Percentiles rank a stretch among this genome's conserved stretches.
These are phyloP conservation scores for Plasmodium sp. DNA, from an alignment of 169 alveolate species.

Conservation along the genomic window DNA sequence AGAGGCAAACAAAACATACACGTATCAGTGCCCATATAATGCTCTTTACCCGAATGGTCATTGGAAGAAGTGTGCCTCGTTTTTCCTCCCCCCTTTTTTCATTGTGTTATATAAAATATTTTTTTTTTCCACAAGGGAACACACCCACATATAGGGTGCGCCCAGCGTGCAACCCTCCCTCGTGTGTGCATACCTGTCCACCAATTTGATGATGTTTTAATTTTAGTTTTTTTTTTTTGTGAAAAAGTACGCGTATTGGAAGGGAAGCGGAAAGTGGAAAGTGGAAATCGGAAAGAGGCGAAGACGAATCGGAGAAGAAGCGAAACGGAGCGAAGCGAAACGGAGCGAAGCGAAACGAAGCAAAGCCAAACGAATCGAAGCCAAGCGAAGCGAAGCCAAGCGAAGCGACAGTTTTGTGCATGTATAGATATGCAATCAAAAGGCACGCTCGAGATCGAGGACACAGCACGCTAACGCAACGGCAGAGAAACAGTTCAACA, in stretches of 20 bases:
- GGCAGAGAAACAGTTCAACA: background rate
- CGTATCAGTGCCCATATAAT: background rate
- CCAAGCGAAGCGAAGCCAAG: background rate
- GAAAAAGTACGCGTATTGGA: slow-evolving; percentile 1
- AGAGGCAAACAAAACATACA: background rate
- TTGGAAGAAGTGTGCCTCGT: background rate
- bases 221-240: background rate
- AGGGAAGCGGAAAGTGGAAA: background rate
- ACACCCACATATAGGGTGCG: background rate
- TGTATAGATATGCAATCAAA: background rate
- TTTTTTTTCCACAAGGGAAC: background rate
- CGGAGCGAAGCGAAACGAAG: too few species aligned
- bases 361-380: background rate
- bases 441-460: background rate
- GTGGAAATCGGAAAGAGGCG: too few species aligned
- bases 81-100: background rate
- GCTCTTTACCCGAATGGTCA: background rate
- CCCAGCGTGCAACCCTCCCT: background rate
- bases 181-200: background rate
- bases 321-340: background rate
- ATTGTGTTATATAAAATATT: background rate
- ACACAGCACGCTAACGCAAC: background rate
- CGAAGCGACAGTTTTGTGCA: background rate
- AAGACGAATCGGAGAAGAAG: background rate
- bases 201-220: background rate